phyloP scores from a whole-genome alignment of 345 rosid species.

The Ceriops decandra region DNA sequence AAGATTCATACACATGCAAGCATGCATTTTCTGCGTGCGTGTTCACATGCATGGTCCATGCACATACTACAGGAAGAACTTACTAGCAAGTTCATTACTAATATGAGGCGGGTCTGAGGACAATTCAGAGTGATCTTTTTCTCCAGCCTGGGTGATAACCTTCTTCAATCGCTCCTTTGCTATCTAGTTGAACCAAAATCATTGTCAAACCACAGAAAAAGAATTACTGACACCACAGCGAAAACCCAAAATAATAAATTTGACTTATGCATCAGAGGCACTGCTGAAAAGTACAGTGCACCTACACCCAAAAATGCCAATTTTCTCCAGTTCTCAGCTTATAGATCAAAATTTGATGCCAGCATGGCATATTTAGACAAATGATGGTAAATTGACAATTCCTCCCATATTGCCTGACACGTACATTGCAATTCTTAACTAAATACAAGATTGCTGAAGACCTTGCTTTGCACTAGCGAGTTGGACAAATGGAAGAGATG shows the following conservation, averaged over 20 bases:
- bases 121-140: constrained; percentile 50
- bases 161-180: constrained; percentile 72
- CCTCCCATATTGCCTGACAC: not conserved
- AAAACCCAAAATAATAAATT: not conserved
- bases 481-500: too few relatives aligned
- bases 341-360: not conserved
- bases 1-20: not conserved
- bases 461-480: too few relatives aligned
- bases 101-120: constrained; percentile 58
- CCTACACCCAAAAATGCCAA: not conserved
- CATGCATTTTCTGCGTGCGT: too few relatives aligned
- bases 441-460: too few relatives aligned
- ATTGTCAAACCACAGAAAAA: constrained; percentile 16
- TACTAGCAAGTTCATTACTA: constrained; percentile 56
- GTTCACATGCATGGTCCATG: too few relatives aligned
- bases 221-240: not conserved
- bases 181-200: constrained; percentile 43
- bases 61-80: constrained; percentile 24
- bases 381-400: not conserved
- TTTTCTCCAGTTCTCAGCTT: too few relatives aligned
- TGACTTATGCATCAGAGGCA: not conserved
- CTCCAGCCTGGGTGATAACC: constrained; percentile 72
- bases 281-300: not conserved
- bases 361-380: not conserved
- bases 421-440: too few relatives aligned